Base-by-base conservation (phyloP, 2,329 filamentous ascomycete genomes). In the Aspergillus uvarum region DNA sequence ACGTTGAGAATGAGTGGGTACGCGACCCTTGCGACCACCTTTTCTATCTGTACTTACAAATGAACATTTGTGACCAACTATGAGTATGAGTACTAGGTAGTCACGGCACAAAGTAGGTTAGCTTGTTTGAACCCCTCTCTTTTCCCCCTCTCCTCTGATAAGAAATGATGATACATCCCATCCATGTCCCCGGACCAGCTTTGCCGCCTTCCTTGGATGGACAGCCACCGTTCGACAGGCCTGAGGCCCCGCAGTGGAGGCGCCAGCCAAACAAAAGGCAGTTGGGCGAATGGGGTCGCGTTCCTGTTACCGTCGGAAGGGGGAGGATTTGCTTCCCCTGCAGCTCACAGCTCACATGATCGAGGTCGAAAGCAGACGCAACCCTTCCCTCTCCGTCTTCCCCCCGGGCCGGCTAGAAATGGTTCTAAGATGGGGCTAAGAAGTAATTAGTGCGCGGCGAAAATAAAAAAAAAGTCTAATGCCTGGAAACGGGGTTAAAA, bases 321-420 rank as follows among this genome's bases (percentile, higher is more conserved):
- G 53, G 53, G 44, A 55, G 44, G 53, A 55, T 55, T 44, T 26
- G 42, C 65, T 65, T 67, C 63, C 47, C 55, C 42, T 63, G 61
- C 61, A 64, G 54, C 61, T 64, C 61, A 64, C 61, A 63, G 54
- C 61, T 64, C 63, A 64, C 61, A 63, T 61, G 63, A 64, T 61
- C 29, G 29, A 35, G 61, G 63, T 61, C 22, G 29, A 35, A 51
- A 32, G 38, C n/a, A 7, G 38, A 44, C 38, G 14, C 32, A 12
- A 12, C 14, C 32, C 32, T 35, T 16, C 12, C 32, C 32, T 16
- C 32, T 16, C 32, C 14, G 11, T 35, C 14, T 16, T 16, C 12
- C 32, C 32, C 32, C 32, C 50, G 47, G 53, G 49, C 44, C n/a
- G 42, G 38, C 56, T 54, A 59, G 47, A 49, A 50, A 54, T 47